Percentiles rank a stretch among this genome's conserved stretches.
phyloP scores from a whole-genome alignment of 78 protist genomes.

The Fonticula alba region DNA sequence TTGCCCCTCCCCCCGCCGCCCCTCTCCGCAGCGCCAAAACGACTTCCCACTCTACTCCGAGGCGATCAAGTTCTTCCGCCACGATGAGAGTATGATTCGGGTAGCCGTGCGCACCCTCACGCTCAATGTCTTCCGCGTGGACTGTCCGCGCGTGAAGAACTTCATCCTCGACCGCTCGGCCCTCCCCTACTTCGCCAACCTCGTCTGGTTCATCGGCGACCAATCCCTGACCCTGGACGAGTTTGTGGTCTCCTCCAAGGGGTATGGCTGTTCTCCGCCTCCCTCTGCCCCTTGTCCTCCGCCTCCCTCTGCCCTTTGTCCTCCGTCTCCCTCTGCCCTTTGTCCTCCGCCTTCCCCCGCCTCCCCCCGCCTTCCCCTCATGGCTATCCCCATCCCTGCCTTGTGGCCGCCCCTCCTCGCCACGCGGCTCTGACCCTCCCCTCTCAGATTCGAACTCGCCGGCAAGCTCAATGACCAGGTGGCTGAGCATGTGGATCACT shows the following conservation, averaged over 20 bases:
- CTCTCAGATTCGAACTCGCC: no score
- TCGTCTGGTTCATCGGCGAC: slow-evolving; percentile 4
- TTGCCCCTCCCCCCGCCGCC: neutral
- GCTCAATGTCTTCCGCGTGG: slow-evolving; percentile 37
- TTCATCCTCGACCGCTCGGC: neutral
- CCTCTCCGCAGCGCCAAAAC: slow-evolving; percentile 17
- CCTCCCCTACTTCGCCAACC: slow-evolving; percentile 1
- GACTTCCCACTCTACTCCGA: slow-evolving; percentile 79
- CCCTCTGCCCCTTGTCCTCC: no score
- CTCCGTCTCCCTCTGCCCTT: no score
- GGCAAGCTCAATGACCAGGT: neutral
- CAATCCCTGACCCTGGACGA: neutral
- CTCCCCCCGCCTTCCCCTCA: no score
- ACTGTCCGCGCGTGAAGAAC: neutral
- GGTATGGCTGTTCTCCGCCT: no score
- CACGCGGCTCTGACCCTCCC: no score
- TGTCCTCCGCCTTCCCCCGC: no score
- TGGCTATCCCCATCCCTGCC: no score
- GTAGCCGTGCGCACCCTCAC: slow-evolving; percentile 71
- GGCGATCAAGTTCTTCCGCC: slow-evolving; percentile 70
- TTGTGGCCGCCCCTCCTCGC: no score
- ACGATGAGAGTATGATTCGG: slow-evolving; percentile 68
- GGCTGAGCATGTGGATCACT: slow-evolving; percentile 1
- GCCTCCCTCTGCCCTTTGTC: no score
- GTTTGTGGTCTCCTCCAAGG: neutral